Conservation (phyloP, 768 basidiomycete genomes). For the Boletus vermiculosoides region DNA sequence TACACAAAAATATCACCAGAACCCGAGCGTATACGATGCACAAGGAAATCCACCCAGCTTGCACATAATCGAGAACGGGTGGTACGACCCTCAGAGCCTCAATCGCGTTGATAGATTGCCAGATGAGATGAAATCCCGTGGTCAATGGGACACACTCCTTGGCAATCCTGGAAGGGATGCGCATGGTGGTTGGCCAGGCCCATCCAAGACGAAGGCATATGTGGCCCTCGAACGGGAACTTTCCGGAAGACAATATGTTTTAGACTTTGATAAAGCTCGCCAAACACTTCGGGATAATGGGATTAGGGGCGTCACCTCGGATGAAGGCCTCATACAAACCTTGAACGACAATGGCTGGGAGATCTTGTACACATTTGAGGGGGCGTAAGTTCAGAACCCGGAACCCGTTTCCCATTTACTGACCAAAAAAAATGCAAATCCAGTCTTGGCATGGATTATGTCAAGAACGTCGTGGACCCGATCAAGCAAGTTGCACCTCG, state of each 20-base stretch:
- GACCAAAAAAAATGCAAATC: conserved; percentile 1
- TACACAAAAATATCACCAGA: conserved; percentile 33
- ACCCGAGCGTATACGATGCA: conserved; percentile 28
- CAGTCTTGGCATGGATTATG: conserved; percentile 44
- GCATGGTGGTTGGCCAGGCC: conserved; percentile 24
- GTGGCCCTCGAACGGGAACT: conserved; percentile 19
- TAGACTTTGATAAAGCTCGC: conserved; percentile 27
- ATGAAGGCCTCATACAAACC: conserved; percentile 29
- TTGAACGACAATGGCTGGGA: conserved; percentile 38
- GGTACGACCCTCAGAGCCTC: conserved; percentile 39
- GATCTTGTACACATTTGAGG: conserved; percentile 38
- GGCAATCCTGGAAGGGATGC: conserved; percentile 14
- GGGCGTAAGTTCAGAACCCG: conserved; percentile 32
- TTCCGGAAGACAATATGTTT: conserved; percentile 17
- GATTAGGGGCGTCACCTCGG: conserved; percentile 19
- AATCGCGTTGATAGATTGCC: conserved; percentile 40
- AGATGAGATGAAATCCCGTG: conserved; percentile 32
- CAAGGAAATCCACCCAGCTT: conserved; percentile 26
- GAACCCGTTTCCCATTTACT: background rate
- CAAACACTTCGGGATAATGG: conserved; percentile 14
- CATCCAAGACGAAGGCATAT: conserved; percentile 21
- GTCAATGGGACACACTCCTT: conserved; percentile 27
- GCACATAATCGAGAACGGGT: conserved; percentile 37
- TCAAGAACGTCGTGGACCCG: conserved; percentile 42
- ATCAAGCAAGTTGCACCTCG: conserved; percentile 37